Conservation (phyloP, 2,329 filamentous ascomycete genomes). For the Plectosphaerella sp. region DNA sequence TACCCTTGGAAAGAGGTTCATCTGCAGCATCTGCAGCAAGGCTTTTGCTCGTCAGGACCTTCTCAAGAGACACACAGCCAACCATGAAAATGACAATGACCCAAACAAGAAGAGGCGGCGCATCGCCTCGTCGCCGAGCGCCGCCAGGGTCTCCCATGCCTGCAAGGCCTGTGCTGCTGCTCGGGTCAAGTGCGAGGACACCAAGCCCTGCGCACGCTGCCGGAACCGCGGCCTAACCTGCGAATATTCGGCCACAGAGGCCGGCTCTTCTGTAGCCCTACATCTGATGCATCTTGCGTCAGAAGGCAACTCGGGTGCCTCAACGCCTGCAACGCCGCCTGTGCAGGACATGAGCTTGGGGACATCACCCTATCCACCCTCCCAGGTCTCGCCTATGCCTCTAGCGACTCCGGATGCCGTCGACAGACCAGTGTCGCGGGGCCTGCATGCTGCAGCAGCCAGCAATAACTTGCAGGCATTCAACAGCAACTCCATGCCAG, state of each 20-base stretch:
- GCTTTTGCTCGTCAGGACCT: conserved; percentile 50
- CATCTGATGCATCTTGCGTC: conserved; percentile 38
- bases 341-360: conserved; percentile 9
- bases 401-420: not conserved
- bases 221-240: conserved; percentile 41
- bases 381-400: not conserved
- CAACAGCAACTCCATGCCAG: no score
- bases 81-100: conserved; percentile 42
- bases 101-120: conserved; percentile 42
- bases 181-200: conserved; percentile 51
- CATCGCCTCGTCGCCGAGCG: conserved; percentile 36
- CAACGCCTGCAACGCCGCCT: conserved; percentile 11
- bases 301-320: conserved; percentile 21
- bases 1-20: conserved; percentile 44
- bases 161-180: conserved; percentile 47
- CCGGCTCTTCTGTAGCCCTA: conserved; percentile 34
- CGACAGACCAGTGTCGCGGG: no score
- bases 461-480: no score
- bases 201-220: conserved; percentile 49
- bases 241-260: conserved; percentile 31
- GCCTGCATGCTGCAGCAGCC: no score
- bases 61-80: conserved; percentile 46
- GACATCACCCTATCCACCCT: conserved; percentile 2
- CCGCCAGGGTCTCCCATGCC: conserved; percentile 47
- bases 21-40: conserved; percentile 46